Evolutionary conservation across 73 alveolate genomes (phyloP), one percentile per base, ranked within the genome.

Genomic region (Tetrahymena thermophila): DNA sequence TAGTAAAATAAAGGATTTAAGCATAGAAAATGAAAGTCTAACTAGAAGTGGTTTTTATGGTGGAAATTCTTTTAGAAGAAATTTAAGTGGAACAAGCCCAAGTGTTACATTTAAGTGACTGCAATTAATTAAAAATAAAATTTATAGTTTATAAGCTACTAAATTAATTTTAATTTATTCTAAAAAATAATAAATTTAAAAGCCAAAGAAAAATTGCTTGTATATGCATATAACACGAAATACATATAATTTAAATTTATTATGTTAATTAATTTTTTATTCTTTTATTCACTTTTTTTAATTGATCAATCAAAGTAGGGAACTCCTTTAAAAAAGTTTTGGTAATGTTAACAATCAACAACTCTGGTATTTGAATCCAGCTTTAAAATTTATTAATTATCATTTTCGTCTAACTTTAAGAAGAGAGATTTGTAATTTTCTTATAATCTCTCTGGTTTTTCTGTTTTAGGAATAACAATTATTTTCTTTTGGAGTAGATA

Each of bases 381-480:
- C 4, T 0, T 13, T 71, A 0, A 19, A 71, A 71, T 25, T 19
- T 14, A 11, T 28, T 71, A 3, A 71, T 19, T 71, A 25, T 71
- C 89, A 1, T 25, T 19, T 71, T 71, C 89, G 9, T 25, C 23
- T 1, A 71, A 21, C 40, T 71, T 71, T 23, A 71, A 4, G 35
- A 19, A 1, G 23, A 23, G 17, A 13, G 89, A 71, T 8, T 71
- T 34, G 31, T 19, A 96, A 97, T 98, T 98, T 93, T 97, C 99
- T 85, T 94, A 85, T 83, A 98, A 85, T 96, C 99, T 96, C 35
- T 94, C 93, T 15, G 96, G 95, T 89, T 94, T 97, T 21, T 95
- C 93, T 34, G 99, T 97, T 43, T 97, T 98, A 19, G 99, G 98
- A 35, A 98, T 97, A 40, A 97, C 97, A 35, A 97, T 96, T 34